phyloP scores from a whole-genome alignment of 345 rosid genomes.

The Hypericum perforatum region DNA sequence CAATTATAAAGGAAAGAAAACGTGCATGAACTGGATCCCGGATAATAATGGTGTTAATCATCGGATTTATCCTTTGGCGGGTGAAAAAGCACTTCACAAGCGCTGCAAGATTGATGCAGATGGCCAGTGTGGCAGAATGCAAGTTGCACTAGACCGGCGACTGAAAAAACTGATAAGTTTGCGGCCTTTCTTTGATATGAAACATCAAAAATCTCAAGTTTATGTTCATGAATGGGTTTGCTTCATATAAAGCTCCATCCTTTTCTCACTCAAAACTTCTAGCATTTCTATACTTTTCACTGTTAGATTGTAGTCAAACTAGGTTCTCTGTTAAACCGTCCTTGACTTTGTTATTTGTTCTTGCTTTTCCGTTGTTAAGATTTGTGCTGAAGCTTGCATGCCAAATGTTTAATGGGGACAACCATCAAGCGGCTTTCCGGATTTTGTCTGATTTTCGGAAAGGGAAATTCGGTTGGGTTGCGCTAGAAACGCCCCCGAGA shows the following conservation, averaged over 20 bases:
- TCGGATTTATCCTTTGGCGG: slow-evolving; percentile 23
- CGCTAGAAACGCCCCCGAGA: slow-evolving; percentile 72
- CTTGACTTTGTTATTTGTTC: slow-evolving; percentile 4
- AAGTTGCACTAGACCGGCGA: slow-evolving; percentile 11
- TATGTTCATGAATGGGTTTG: neutral
- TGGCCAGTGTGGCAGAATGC: slow-evolving; percentile 48
- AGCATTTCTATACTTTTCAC: neutral
- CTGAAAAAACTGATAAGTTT: neutral
- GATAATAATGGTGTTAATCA: too few relatives aligned
- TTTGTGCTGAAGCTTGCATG: slow-evolving; percentile 64
- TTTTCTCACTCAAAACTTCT: neutral
- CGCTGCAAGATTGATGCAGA: slow-evolving; percentile 63
- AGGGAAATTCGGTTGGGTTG: slow-evolving; percentile 73
- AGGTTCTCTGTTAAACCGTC: neutral
- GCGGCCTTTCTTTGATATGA: neutral
- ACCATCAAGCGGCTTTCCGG: slow-evolving; percentile 71
- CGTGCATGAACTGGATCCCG: too few relatives aligned
- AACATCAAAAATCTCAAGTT: neutral
- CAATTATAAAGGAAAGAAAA: too few relatives aligned
- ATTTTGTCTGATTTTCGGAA: slow-evolving; percentile 80
- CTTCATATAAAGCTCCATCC: too few relatives aligned
- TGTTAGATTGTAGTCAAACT: neutral
- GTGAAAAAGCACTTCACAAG: slow-evolving; percentile 42
- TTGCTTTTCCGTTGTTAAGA: slow-evolving; percentile 32
- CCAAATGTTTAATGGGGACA: slow-evolving; percentile 72